Evolutionary conservation across 805 yeast genomes (phyloP).

Genomic region (Sugiyamaella mastotermitis): DNA sequence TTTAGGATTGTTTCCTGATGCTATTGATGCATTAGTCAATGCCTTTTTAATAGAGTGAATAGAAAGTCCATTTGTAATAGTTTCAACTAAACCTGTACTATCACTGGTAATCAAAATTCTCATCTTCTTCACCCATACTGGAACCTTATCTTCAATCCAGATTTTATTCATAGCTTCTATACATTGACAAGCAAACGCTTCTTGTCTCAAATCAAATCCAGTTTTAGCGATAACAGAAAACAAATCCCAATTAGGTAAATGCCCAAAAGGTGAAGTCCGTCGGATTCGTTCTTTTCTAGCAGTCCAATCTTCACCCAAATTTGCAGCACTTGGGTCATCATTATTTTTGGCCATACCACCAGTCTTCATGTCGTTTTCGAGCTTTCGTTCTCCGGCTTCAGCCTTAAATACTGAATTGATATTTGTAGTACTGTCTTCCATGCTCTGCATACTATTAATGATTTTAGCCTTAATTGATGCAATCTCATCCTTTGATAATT

Average conservation of each 20-base stretch:
- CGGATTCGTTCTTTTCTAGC: constrained; percentile 76
- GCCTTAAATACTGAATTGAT: constrained; percentile 49
- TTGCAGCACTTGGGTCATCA: constrained; percentile 44
- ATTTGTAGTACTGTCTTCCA: constrained; percentile 54
- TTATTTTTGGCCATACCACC: constrained; percentile 47
- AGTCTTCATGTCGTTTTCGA: constrained; percentile 86
- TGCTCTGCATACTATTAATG: constrained; percentile 66
- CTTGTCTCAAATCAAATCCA: constrained; percentile 93
- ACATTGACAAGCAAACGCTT: constrained; percentile 94
- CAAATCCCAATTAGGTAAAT: constrained; percentile 86
- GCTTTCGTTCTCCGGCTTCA: constrained; percentile 82
- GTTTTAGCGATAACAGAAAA: constrained; percentile 95
- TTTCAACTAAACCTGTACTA: constrained; percentile 87
- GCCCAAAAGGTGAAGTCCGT: constrained; percentile 73
- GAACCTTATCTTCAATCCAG: constrained; percentile 67
- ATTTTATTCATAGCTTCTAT: constrained; percentile 80
- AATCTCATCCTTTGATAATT: constrained; percentile 50
- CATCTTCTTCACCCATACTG: constrained; percentile 92
- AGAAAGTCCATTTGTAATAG: constrained; percentile 90
- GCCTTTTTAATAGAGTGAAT: constrained; percentile 94
- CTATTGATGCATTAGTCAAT: constrained; percentile 65
- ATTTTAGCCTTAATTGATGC: constrained; percentile 62
- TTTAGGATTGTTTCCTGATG: constrained; percentile 60
- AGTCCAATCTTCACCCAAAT: constrained; percentile 90
- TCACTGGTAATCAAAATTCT: constrained; percentile 86